Evolutionary conservation across 2,329 filamentous ascomycete genomes (phyloP).

Genomic region (Plenodomus tracheiphilus): DNA sequence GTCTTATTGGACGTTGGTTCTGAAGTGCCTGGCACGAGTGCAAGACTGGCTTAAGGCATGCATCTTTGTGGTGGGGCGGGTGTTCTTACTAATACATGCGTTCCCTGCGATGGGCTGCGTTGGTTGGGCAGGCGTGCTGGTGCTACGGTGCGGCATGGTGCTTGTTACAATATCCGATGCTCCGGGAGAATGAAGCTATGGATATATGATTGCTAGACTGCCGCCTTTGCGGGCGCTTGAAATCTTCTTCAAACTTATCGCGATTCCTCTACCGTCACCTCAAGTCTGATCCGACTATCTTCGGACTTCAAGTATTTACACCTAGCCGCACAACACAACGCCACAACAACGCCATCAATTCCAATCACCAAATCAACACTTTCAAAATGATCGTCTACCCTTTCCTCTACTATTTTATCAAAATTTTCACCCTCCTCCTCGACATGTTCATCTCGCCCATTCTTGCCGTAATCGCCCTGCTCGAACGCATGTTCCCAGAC

Average conservation of each 20-base stretch:
- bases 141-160: too few species aligned
- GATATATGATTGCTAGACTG: not conserved
- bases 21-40: not conserved
- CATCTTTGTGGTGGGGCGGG: not conserved
- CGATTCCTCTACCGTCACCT: too few species aligned
- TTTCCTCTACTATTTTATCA: not conserved
- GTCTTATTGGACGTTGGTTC: not conserved
- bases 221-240: not conserved
- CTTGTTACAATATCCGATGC: not conserved
- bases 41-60: not conserved
- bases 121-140: not conserved
- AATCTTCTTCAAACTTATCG: not conserved
- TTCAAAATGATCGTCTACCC: not conserved
- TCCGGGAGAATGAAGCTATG: not conserved
- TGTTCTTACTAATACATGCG: not conserved
- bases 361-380: not conserved
- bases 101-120: not conserved
- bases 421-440: not conserved
- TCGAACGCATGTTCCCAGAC: not conserved
- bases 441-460: not conserved
- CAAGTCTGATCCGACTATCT: too few species aligned
- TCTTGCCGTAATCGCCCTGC: not conserved
- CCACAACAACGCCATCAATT: not conserved
- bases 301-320: too few species aligned
- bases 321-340: not conserved